phyloP scores from a whole-genome alignment of 1,284 basidiomycete species.

The Afroboletus lepidellus region DNA sequence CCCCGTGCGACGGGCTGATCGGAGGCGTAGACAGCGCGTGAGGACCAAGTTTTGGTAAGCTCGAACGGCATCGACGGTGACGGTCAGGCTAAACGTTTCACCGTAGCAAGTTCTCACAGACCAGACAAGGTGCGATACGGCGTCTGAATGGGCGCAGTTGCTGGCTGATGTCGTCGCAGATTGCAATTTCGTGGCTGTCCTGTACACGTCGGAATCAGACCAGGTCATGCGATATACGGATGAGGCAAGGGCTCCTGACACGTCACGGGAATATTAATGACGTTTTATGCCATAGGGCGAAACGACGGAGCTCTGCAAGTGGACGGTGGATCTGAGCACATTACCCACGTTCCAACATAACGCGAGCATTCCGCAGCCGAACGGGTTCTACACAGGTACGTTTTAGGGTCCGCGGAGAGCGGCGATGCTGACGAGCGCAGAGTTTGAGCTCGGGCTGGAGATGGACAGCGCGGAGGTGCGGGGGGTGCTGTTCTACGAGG shows the following conservation, averaged over 20 bases:
- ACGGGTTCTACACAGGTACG: conserved; percentile 76
- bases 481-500: conserved; percentile 69
- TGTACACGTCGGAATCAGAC: conserved; percentile 73
- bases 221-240: conserved; percentile 78
- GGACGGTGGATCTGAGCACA: conserved; percentile 77
- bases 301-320: conserved; percentile 74
- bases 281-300: conserved; percentile 47
- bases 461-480: conserved; percentile 80
- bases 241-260: conserved; percentile 47
- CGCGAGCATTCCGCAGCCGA: conserved; percentile 47
- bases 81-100: conserved; percentile 19
- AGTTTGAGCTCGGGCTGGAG: conserved; percentile 79
- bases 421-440: conserved; percentile 35
- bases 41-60: conserved; percentile 74
- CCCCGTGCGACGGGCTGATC: conserved; percentile 22
- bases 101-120: conserved; percentile 71
- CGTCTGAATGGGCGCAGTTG: not conserved
- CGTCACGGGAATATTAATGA: conserved; percentile 15
- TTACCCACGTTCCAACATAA: conserved; percentile 75
- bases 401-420: not conserved
- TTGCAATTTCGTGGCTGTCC: conserved; percentile 70
- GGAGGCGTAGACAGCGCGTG: conserved; percentile 58
- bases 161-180: conserved; percentile 42
- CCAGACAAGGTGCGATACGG: conserved; percentile 50
- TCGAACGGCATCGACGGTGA: conserved; percentile 4